Conservation (phyloP, 208 protist species). For the Trichomonas vaginalis region DNA sequence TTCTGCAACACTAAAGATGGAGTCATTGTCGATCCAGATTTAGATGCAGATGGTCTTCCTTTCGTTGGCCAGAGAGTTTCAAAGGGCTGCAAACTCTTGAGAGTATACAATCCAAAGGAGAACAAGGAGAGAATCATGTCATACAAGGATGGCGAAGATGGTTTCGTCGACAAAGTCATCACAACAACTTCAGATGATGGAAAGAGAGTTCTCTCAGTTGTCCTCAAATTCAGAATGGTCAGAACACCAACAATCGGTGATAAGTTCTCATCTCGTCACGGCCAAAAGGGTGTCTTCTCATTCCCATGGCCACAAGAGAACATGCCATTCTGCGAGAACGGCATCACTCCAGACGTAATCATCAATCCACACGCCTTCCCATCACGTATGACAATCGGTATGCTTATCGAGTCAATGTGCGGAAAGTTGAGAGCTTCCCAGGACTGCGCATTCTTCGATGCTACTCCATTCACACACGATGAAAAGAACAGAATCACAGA, state of each 20-base stretch:
- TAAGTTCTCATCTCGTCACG: slow-evolving; percentile 97
- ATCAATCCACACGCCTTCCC: slow-evolving; percentile 99
- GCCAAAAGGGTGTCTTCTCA: slow-evolving; percentile 94
- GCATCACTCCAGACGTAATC: slow-evolving; percentile 93
- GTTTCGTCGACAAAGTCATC: slow-evolving; percentile 63
- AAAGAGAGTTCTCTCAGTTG: slow-evolving; percentile 20
- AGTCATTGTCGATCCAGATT: not conserved
- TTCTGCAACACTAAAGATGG: slow-evolving; percentile 25
- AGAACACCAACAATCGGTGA: slow-evolving; percentile 92
- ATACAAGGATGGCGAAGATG: slow-evolving; percentile 66
- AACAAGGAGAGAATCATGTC: slow-evolving; percentile 57
- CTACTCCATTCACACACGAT: slow-evolving; percentile 61
- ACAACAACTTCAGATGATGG: slow-evolving; percentile 40
- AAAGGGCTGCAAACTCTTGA: slow-evolving; percentile 56
- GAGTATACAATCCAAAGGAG: slow-evolving; percentile 55
- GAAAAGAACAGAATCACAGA: slow-evolving; percentile 59
- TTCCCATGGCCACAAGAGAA: slow-evolving; percentile 62
- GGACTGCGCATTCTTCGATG: slow-evolving; percentile 56
- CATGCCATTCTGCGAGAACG: slow-evolving; percentile 59
- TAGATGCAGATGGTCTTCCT: slow-evolving; percentile 27
- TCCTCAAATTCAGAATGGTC: slow-evolving; percentile 64
- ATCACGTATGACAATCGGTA: slow-evolving; percentile 99
- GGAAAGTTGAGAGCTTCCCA: slow-evolving; percentile 32
- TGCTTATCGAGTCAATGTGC: slow-evolving; percentile 50
- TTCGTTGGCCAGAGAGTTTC: slow-evolving; percentile 19